Evolutionary conservation across 2,329 filamentous ascomycete species (phyloP).

Genomic region (Colletotrichum scovillei): DNA sequence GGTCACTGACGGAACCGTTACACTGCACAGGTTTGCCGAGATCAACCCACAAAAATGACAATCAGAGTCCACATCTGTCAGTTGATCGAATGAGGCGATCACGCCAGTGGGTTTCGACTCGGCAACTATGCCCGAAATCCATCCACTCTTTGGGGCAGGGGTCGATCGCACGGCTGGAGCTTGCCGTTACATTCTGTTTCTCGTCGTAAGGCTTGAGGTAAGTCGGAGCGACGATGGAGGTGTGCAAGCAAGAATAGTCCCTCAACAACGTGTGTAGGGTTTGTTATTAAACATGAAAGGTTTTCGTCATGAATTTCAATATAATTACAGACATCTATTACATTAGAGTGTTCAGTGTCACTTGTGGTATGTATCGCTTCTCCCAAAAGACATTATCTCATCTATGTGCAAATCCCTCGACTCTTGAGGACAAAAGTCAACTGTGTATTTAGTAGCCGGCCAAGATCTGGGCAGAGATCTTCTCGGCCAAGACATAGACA

Average conservation of each 20-base stretch:
- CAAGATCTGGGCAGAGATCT: conserved; percentile 41
- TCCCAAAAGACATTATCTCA: not conserved
- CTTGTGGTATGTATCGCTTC: not conserved
- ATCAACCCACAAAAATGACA: not conserved
- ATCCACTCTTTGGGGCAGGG: not conserved
- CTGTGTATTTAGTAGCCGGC: conserved; percentile 49
- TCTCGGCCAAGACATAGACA: conserved; percentile 41
- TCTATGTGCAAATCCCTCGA: not conserved
- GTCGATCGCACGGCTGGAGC: too few species aligned
- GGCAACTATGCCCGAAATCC: not conserved
- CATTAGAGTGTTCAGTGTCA: not conserved
- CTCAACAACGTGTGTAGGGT: too few species aligned
- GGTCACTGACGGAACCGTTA: not conserved
- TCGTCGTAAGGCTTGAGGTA: too few species aligned
- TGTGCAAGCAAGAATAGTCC: too few species aligned
- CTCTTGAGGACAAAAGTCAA: not conserved
- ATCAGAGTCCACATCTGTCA: not conserved
- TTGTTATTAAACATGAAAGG: too few species aligned
- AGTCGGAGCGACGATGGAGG: too few species aligned
- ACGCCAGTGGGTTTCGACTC: not conserved
- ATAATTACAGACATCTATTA: not conserved
- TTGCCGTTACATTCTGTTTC: not conserved
- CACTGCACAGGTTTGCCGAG: not conserved
- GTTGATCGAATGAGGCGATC: not conserved
- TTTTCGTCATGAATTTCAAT: not conserved